Base-by-base conservation (phyloP, 2,329 filamentous ascomycete species). In the Didymella pomorum region DNA sequence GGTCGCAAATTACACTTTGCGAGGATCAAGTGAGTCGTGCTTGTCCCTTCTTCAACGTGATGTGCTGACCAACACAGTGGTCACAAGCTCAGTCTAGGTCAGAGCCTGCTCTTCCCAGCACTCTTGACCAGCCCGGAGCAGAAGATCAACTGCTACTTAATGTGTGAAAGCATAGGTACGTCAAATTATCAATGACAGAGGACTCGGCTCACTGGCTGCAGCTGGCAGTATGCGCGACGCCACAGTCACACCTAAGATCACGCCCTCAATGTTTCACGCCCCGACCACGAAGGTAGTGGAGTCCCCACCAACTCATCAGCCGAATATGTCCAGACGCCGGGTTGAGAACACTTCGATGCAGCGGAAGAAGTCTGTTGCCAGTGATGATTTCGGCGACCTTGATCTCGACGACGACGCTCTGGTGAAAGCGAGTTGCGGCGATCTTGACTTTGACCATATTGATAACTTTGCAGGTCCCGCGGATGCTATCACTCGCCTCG, bases 151-250 rank as follows among this genome's bases (percentile, higher is more conserved):
- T 91, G 87, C 60, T 86, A 88, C 70, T 81, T 93, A 47, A 90
- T 91, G 74, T 98, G 93, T 64, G 94, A 97, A 77, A 89, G 92
- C 42, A 89, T 98, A 67, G 91, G 85, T 86, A 73, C 61, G 77
- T 58, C 8, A 1, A 9, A 2, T 0, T n/a, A 11, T 28, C 9
- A 20, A 6, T 16, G 2, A 1, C 1, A 21, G 8, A 3, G 10
- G 21, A 8, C n/a, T n/a, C 42, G 12, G 18, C 64, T 70, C 35
- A 72, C 12, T 14, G 12, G 16, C 50, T 9, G 3, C 54, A 85
- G 86, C 85, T 60, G 86, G 86, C 11, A 88, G 86, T 11, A 74
- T 83, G 69, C 80, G 82, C 60, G 77, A 79, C 58, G 86, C 84
- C 7, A 80, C 81, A 23, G 60, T 88, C 11, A 81, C 80, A 50